Base-by-base conservation (phyloP, 306 rosid genomes). In the Rosa persica region DNA sequence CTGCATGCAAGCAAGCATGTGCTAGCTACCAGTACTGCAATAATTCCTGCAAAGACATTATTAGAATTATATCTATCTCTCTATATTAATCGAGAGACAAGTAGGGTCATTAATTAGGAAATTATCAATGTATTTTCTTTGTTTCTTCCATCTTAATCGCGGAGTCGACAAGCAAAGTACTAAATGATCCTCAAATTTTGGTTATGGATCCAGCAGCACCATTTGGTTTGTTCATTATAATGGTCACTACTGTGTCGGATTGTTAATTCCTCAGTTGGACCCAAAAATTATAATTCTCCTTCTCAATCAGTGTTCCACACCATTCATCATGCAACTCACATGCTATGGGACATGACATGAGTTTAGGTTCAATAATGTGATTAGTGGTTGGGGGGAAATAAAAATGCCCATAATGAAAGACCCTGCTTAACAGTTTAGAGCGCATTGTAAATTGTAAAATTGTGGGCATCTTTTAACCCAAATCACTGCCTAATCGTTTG, bases 111-210 rank as follows among this genome's bases (percentile, higher is more conserved):
- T 55, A 69, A 39, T 70, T 49, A 73, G 54, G 80, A 44, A 27
- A 76, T 57, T 76, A n/a, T 54, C 34, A 23, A 70, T 72, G 15
- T 73, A 52, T 60, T 76, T 85, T 47, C 17, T 67, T 61, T 74
- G 8, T 40, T 74, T 60, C 75, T 78, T 25, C 73, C 40, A 78
- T 74, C 76, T 86, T 91, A 62, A 62, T 62, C 89, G 94, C 91
- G 93, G 92, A 86, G 88, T 84, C 89, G 83, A 90, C 84, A 93
- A 88, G 96, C 90, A 62, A 62, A 62, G 67, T 62, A 5, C 20
- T 6, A 25, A 77, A 79, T 30, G 51, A 39, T 43, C 38, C 34
- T 57, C 30, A 57, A 57, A 9, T 22, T 57, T 57, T 4, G 22
- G 30, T 57, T 57, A 57, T 57, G 64, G 68, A 86, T 87, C 83